These are phyloP conservation scores for Verbena officinalis DNA, from an alignment of 257 asterid species.

Conservation along the genomic window DNA sequence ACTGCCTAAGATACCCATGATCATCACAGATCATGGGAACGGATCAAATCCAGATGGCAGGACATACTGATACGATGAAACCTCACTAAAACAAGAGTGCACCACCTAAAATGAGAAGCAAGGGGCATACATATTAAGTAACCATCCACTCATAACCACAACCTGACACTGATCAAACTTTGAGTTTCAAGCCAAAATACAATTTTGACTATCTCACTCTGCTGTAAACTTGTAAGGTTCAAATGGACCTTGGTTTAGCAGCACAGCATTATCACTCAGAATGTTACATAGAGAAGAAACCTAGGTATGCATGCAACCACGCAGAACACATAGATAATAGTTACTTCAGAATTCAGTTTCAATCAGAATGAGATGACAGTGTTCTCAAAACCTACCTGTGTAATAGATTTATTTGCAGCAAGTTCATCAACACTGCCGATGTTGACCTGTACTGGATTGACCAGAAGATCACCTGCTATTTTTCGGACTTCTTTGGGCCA, in stretches of 20 bases:
- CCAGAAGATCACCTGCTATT: constrained; percentile 90
- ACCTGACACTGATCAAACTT: not conserved
- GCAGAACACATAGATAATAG: not conserved
- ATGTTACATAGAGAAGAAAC: not conserved
- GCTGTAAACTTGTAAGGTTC: not conserved
- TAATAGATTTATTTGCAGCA: constrained; percentile 89
- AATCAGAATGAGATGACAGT: not conserved
- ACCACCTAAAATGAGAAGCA: not conserved
- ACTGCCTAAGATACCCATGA: not conserved
- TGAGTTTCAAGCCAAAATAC: not conserved
- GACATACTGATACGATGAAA: not conserved
- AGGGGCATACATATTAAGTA: constrained; percentile 4
- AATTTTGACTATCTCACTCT: too few relatives aligned
- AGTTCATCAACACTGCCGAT: constrained; percentile 90
- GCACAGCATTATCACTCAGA: not conserved
- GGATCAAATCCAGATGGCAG: not conserved
- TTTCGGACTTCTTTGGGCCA: constrained; percentile 97
- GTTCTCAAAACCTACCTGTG: constrained; percentile 62
- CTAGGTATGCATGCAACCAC: not conserved
- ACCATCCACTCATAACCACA: constrained; percentile 2
- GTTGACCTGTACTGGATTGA: constrained; percentile 88
- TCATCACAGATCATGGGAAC: not conserved
- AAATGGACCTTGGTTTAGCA: not conserved
- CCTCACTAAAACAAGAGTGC: not conserved
- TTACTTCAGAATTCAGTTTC: constrained; percentile 13